Percentiles rank a stretch among this genome's conserved stretches.
Conservation (phyloP, 2,329 filamentous ascomycete species). For the Aspergillus caelatus region DNA sequence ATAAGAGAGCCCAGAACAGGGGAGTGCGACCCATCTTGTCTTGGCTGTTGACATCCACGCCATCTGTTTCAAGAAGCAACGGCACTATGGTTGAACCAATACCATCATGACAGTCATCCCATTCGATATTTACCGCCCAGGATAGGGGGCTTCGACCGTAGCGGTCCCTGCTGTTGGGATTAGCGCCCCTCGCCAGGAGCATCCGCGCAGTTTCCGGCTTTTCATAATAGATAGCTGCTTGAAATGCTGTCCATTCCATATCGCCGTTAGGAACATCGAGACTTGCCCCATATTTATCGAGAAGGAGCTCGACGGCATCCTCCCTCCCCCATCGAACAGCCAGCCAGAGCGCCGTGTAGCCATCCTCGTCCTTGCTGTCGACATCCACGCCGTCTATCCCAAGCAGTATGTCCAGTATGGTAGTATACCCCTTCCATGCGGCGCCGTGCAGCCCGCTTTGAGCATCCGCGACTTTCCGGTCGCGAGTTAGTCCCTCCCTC, state of each 20-base stretch:
- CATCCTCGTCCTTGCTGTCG: not conserved
- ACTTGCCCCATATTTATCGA: not conserved
- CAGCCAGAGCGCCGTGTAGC: not conserved
- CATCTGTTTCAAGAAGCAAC: not conserved
- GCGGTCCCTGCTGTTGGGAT: not conserved
- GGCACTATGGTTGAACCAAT: not conserved
- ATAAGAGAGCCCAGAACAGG: not conserved
- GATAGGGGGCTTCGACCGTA: not conserved
- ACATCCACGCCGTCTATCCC: not conserved
- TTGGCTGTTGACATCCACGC: not conserved
- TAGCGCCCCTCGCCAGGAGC: not conserved
- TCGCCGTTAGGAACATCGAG: not conserved
- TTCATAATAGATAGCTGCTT: not conserved
- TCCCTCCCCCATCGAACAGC: not conserved
- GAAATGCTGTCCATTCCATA: not conserved
- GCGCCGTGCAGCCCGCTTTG: not conserved
- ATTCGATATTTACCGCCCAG: not conserved
- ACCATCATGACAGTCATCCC: not conserved
- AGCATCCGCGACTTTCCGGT: not conserved
- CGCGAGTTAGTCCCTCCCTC: not conserved
- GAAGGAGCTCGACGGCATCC: not conserved
- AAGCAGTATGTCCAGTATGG: not conserved
- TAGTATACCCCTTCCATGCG: not conserved
- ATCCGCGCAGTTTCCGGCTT: not conserved
- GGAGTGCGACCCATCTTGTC: not conserved